Conservation (phyloP, 1,139 yeast genomes). For the Magnusiomyces paraingens region DNA sequence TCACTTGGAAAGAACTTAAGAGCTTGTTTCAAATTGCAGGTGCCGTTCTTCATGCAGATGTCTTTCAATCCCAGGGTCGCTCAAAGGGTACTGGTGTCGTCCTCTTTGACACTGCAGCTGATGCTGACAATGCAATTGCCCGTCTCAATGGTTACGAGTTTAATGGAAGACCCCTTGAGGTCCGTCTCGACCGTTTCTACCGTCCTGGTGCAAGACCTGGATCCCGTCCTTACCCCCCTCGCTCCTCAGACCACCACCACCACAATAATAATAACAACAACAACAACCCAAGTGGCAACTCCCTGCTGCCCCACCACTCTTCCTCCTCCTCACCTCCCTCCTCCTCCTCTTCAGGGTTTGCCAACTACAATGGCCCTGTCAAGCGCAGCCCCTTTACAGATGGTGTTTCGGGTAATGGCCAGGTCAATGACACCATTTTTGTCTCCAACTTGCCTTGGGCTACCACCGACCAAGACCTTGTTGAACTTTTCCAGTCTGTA, state of each 20-base stretch:
- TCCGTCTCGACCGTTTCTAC: constrained; percentile 40
- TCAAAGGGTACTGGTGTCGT: constrained; percentile 89
- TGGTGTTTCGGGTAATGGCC: constrained; percentile 62
- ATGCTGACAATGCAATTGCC: constrained; percentile 86
- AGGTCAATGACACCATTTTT: constrained; percentile 54
- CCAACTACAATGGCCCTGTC: constrained; percentile 3
- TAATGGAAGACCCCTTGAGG: constrained; percentile 84
- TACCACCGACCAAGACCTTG: constrained; percentile 77
- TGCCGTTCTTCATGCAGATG: constrained; percentile 72
- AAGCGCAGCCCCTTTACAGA: constrained; percentile 46
- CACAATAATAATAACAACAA: too few species aligned
- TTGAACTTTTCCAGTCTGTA: constrained; percentile 78
- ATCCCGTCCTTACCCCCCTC: constrained; percentile 42
- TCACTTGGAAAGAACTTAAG: constrained; percentile 79
- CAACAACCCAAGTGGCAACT: constrained; percentile 17
- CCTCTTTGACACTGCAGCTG: constrained; percentile 76
- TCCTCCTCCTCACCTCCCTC: constrained; percentile 11
- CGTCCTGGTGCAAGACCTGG: constrained; percentile 39
- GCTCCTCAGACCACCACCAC: too few species aligned
- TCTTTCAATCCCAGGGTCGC: constrained; percentile 64
- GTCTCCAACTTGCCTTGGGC: constrained; percentile 83
- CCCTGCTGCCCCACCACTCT: constrained; percentile 20
- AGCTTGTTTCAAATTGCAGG: constrained; percentile 79
- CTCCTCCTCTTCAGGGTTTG: constrained; percentile 10
- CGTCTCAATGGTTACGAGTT: constrained; percentile 89